Percentiles rank a stretch among this genome's conserved stretches.
phyloP scores from a whole-genome alignment of 78 protist species.

The Dictyostelium discoideum region DNA sequence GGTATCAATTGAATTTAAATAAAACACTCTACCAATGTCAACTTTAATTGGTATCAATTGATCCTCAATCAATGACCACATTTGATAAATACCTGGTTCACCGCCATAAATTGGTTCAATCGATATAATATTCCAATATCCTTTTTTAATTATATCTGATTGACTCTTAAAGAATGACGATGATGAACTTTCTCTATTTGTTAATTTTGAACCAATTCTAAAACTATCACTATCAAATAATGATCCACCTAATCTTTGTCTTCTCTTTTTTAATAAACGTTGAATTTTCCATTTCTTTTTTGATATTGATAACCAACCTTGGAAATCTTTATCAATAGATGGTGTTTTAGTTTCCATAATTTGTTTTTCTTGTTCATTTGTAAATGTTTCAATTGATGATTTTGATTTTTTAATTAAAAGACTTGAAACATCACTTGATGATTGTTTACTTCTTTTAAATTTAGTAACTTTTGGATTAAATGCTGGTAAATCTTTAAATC shows the following conservation, averaged over 20 bases:
- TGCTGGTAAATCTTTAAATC: neutral
- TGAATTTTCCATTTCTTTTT: slow-evolving; percentile 37
- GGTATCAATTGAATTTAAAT: slow-evolving; percentile 75
- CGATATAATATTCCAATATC: slow-evolving; percentile 54
- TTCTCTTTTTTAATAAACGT: neutral
- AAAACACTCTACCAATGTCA: slow-evolving; percentile 85
- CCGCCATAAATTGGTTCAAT: slow-evolving; percentile 1
- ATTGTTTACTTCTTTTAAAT: neutral
- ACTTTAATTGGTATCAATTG: slow-evolving; percentile 64
- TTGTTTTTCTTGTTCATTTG: neutral
- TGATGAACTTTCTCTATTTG: neutral
- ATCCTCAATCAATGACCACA: slow-evolving; percentile 78
- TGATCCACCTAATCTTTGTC: neutral
- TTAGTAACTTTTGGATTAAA: slow-evolving; percentile 27
- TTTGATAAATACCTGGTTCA: slow-evolving; percentile 34
- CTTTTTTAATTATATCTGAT: slow-evolving; percentile 32
- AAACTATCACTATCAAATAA: neutral
- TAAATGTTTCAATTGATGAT: neutral
- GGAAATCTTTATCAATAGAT: slow-evolving; percentile 15
- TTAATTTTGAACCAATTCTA: neutral
- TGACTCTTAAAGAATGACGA: slow-evolving; percentile 36
- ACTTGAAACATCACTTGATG: neutral
- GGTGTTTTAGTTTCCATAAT: slow-evolving; percentile 7
- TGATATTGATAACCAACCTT: slow-evolving; percentile 30
- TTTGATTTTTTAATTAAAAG: neutral